Base-by-base conservation (phyloP, 805 yeast species). In the Tetrapisispora iriomotensis region DNA sequence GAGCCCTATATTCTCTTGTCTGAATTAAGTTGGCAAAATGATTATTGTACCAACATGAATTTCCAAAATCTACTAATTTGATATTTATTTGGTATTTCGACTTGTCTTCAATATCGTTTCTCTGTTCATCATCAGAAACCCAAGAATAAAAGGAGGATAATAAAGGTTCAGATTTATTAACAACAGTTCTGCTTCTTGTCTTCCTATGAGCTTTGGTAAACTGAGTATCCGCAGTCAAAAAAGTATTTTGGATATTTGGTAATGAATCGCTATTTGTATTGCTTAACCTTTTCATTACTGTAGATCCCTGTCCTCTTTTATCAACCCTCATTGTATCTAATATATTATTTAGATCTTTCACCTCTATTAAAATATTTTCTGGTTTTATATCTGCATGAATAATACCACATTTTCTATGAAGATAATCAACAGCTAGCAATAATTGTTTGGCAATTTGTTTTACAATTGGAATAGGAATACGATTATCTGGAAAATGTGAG, bases 51-150 rank as follows among this genome's bases (percentile, higher is more conserved):
- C 85, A 84, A 47, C 95, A 85, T 1, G 95, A 94, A 56, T 88
- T 87, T 25, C 96, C 96, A 42, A 87, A 68, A 59, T 90, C 98
- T 2, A 95, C 97, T 45, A 92, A 79, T 58, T 90, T 90, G 27
- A 90, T 81, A 21, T 78, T 73, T 29, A 86, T 77, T 9, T 77
- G 54, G 6, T 43, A 35, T 12, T 26, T 21, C 19, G 9, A 8
- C 6, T 6, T 15, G 8, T n/a, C 13, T 14, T 22, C 10, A 3
- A 6, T 10, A 23, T 23, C 8, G 3, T 5, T 22, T n/a, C n/a
- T n/a, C n/a, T n/a, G n/a, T n/a, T n/a, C n/a, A n/a, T n/a, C n/a
- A n/a, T n/a, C n/a, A n/a, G n/a, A n/a, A n/a, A n/a, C n/a, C n/a
- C n/a, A n/a, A n/a, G n/a, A n/a, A n/a, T n/a, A 6, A 13, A 19